Evolutionary conservation across 495 filamentous ascomycete genomes (phyloP).

Genomic region (Penicillium canescens): DNA sequence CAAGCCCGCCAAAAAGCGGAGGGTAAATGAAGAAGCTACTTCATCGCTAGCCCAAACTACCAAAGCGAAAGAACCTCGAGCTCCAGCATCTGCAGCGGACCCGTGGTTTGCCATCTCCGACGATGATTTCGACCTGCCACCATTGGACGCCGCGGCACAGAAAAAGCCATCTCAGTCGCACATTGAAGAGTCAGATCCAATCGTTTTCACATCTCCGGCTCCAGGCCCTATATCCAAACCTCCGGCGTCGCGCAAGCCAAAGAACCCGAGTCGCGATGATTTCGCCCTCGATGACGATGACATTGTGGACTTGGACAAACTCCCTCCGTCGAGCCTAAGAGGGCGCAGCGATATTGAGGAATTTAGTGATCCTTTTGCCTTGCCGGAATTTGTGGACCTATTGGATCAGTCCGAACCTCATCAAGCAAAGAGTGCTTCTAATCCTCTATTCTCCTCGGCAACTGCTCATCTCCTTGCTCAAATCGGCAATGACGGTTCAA

Average conservation of each 20-base stretch:
- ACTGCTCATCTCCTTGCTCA: constrained; percentile 45
- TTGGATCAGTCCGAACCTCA: constrained; percentile 9
- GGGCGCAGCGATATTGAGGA: constrained; percentile 36
- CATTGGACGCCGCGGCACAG: constrained; percentile 14
- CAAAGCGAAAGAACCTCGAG: neutral
- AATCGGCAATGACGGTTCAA: constrained; percentile 4
- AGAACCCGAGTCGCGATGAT: constrained; percentile 10
- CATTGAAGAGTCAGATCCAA: constrained; percentile 50
- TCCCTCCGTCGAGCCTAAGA: neutral
- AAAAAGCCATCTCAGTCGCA: constrained; percentile 12
- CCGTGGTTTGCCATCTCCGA: constrained; percentile 38
- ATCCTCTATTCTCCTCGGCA: constrained; percentile 31
- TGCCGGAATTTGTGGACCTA: constrained; percentile 35
- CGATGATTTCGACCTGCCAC: constrained; percentile 28
- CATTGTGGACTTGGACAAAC: constrained; percentile 10
- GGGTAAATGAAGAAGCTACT: constrained; percentile 31
- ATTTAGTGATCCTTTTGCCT: constrained; percentile 37
- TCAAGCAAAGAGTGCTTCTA: constrained; percentile 3
- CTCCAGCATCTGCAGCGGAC: constrained; percentile 5
- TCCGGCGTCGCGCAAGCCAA: constrained; percentile 1
- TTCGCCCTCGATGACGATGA: constrained; percentile 43
- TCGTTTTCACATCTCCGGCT: constrained; percentile 54
- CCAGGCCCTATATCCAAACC: constrained; percentile 21
- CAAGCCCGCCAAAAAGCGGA: constrained; percentile 41
- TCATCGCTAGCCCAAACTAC: constrained; percentile 2